Percentiles rank a stretch among this genome's conserved stretches.
Conservation (phyloP, 768 basidiomycete genomes). For the Macrocybe gigantea region DNA sequence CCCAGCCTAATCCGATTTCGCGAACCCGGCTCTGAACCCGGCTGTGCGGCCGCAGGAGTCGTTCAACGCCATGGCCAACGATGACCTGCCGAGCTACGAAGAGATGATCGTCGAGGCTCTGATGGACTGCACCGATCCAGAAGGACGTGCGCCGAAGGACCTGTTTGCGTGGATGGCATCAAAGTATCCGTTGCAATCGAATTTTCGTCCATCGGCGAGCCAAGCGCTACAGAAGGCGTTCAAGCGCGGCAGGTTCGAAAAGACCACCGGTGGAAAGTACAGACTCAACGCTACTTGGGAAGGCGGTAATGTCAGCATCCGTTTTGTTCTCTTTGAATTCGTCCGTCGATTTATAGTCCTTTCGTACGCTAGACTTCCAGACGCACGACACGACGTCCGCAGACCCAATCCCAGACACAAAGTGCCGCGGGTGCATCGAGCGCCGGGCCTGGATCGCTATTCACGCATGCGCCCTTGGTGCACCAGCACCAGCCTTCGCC, state of each 20-base stretch:
- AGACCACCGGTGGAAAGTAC: slow-evolving; percentile 69
- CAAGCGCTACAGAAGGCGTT: slow-evolving; percentile 86
- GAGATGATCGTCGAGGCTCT: slow-evolving; percentile 89
- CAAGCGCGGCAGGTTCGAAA: slow-evolving; percentile 76
- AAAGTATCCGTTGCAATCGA: slow-evolving; percentile 78
- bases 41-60: slow-evolving; percentile 10
- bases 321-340: slow-evolving; percentile 2
- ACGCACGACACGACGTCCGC: slow-evolving; percentile 76
- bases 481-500: slow-evolving; percentile 28
- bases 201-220: slow-evolving; percentile 85
- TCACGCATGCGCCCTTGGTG: slow-evolving; percentile 51
- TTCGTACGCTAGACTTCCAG: slow-evolving; percentile 54
- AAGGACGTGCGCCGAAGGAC: slow-evolving; percentile 79
- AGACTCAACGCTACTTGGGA: slow-evolving; percentile 73
- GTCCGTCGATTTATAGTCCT: not conserved
- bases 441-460: slow-evolving; percentile 40
- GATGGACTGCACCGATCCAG: slow-evolving; percentile 55
- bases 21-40: slow-evolving; percentile 12
- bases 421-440: slow-evolving; percentile 15
- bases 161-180: slow-evolving; percentile 81
- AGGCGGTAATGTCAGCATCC: slow-evolving; percentile 63
- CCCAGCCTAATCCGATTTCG: slow-evolving; percentile 27
- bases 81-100: slow-evolving; percentile 80
- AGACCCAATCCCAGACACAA: slow-evolving; percentile 36
- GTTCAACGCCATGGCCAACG: slow-evolving; percentile 19